Conservation (phyloP, 2,329 filamentous ascomycete species). For the Metarhizium robertsii region DNA sequence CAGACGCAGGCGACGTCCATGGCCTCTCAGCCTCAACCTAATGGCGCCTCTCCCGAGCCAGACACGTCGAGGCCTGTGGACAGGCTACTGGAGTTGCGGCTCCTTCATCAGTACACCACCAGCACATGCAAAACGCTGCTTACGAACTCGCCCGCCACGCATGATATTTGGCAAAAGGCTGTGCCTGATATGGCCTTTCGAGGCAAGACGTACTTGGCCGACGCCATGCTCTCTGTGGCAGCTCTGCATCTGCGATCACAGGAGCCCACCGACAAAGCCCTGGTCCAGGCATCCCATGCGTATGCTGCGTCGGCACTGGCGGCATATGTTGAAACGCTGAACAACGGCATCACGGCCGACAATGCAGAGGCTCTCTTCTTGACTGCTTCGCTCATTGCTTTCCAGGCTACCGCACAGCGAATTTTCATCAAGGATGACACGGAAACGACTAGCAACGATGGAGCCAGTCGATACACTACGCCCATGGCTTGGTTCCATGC, state of each 20-base stretch:
- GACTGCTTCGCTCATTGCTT: conserved; percentile 54
- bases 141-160: conserved; percentile 38
- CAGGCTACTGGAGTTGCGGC: conserved; percentile 48
- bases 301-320: conserved; percentile 56
- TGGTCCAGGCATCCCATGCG: conserved; percentile 53
- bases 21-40: conserved; percentile 6
- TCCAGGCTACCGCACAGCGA: conserved; percentile 55
- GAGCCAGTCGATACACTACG: conserved; percentile 41
- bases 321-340: conserved; percentile 48
- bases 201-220: conserved; percentile 48
- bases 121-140: conserved; percentile 51
- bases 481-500: conserved; percentile 58
- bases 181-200: conserved; percentile 54
- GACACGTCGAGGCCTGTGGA: conserved; percentile 27
- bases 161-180: conserved; percentile 49
- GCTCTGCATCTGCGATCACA: conserved; percentile 52
- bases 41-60: conserved; percentile 12
- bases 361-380: conserved; percentile 57
- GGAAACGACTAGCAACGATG: conserved; percentile 22
- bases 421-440: conserved; percentile 51
- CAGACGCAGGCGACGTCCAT: conserved; percentile 22
- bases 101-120: conserved; percentile 57
- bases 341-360: conserved; percentile 43
- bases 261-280: conserved; percentile 45
- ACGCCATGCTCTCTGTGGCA: conserved; percentile 55